A percentile compares a stretch with the other conserved stretches of the same genome.
Conservation (phyloP, 164 flowering plant species). For the Kalanchoe fedtschenkoi region DNA sequence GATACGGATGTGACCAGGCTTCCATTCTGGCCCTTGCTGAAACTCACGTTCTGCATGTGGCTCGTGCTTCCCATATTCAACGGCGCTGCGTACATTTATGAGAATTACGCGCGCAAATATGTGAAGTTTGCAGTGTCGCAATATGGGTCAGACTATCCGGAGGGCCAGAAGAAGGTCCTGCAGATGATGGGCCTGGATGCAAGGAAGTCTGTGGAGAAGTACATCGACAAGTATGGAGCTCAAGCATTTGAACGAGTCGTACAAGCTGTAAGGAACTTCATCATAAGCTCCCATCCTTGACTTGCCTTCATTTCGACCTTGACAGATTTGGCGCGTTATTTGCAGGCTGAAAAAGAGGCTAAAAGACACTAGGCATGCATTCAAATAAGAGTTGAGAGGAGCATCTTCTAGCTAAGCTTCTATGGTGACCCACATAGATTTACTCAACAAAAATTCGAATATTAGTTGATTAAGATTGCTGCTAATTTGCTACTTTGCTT, state of each 20-base stretch:
- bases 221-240: slow-evolving; percentile 57
- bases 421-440: no score
- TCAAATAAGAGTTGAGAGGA: no score
- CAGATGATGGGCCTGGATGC: slow-evolving; percentile 86
- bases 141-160: slow-evolving; percentile 25
- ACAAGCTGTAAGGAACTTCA: slow-evolving; percentile 51
- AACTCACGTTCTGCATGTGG: slow-evolving; percentile 71
- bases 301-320: not conserved
- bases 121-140: slow-evolving; percentile 34
- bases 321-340: not conserved
- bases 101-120: slow-evolving; percentile 49
- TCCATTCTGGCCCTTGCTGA: slow-evolving; percentile 73
- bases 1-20: slow-evolving; percentile 30
- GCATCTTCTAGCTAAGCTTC: no score
- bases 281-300: not conserved
- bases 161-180: slow-evolving; percentile 43
- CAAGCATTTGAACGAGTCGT: slow-evolving; percentile 72
- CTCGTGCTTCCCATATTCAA: slow-evolving; percentile 74
- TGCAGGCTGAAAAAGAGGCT: slow-evolving; percentile 15
- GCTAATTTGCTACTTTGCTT: no score
- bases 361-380: slow-evolving; percentile 12
- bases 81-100: slow-evolving; percentile 87
- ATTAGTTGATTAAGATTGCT: no score
- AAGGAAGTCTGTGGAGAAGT: slow-evolving; percentile 60
- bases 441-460: no score